Evolutionary conservation across 192 early-diverging fungal species (phyloP).

Genomic region (Podochytrium sp.): DNA sequence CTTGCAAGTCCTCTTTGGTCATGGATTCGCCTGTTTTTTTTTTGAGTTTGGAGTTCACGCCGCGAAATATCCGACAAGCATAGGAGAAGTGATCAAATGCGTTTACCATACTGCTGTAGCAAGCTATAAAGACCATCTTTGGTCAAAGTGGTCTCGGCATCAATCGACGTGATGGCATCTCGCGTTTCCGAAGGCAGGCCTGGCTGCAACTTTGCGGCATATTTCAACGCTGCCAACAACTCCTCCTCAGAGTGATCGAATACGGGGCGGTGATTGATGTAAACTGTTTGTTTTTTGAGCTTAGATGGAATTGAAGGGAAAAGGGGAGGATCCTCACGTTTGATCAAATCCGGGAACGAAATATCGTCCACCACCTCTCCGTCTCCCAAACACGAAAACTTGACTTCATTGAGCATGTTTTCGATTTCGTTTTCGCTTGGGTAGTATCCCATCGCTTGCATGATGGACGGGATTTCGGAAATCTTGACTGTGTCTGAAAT

Average conservation of each 20-base stretch:
- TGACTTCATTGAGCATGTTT: slow-evolving; percentile 65
- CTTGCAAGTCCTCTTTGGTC: slow-evolving; percentile 40
- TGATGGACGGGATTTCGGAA: slow-evolving; percentile 51
- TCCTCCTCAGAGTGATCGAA: slow-evolving; percentile 43
- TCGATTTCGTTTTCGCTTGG: slow-evolving; percentile 57
- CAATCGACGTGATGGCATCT: background rate
- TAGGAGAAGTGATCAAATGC: too few relatives aligned
- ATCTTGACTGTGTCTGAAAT: slow-evolving; percentile 49
- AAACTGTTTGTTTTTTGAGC: slow-evolving; percentile 33
- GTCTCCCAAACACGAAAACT: slow-evolving; percentile 43
- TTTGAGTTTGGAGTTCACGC: background rate
- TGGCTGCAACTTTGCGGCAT: slow-evolving; percentile 44
- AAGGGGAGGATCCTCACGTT: slow-evolving; percentile 48
- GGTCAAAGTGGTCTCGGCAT: slow-evolving; percentile 20
- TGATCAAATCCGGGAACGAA: slow-evolving; percentile 59
- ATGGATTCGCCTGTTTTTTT: slow-evolving; percentile 51
- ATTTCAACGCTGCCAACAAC: slow-evolving; percentile 44
- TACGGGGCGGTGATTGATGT: slow-evolving; percentile 60
- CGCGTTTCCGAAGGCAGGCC: slow-evolving; percentile 24
- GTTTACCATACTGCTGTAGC: slow-evolving; percentile 65
- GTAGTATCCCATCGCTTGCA: slow-evolving; percentile 68
- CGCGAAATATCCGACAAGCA: background rate
- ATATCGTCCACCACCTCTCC: slow-evolving; percentile 42
- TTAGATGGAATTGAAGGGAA: background rate
- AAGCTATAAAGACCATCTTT: slow-evolving; percentile 48